Conservation (phyloP, 1,284 basidiomycete species). For the Ustilago nuda region DNA sequence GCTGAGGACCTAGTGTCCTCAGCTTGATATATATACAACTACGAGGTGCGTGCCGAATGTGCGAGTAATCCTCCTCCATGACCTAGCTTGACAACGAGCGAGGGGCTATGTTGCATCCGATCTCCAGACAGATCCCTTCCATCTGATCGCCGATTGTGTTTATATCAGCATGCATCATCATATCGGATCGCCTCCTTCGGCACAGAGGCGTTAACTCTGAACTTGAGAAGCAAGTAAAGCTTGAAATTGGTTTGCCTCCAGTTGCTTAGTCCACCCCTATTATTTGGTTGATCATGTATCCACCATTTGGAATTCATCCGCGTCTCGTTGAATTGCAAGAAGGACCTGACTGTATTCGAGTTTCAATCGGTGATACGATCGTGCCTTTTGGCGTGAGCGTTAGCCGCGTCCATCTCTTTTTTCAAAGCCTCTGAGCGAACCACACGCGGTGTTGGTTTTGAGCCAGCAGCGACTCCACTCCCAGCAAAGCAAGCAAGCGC, state of each 20-base stretch:
- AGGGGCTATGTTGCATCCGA: too few relatives aligned
- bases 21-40: too few relatives aligned
- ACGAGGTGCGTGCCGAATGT: too few relatives aligned
- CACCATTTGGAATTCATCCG: background rate
- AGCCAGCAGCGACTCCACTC: constrained; percentile 13
- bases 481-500: background rate
- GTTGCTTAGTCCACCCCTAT: constrained; percentile 11
- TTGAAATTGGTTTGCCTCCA: background rate
- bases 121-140: too few relatives aligned
- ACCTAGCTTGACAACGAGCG: too few relatives aligned
- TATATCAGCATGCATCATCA: too few relatives aligned
- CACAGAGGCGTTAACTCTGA: background rate
- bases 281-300: background rate
- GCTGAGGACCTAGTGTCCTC: too few relatives aligned
- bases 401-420: background rate
- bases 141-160: background rate
- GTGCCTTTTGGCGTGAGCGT: background rate
- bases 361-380: constrained; percentile 19
- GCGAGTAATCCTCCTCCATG: too few relatives aligned
- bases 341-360: background rate
- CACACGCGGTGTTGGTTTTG: constrained; percentile 1
- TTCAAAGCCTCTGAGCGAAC: background rate
- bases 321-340: background rate
- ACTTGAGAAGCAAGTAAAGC: background rate
- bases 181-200: background rate